Conservation (phyloP, 2,329 filamentous ascomycete species). For the Neopestalotiopsis rosae region DNA sequence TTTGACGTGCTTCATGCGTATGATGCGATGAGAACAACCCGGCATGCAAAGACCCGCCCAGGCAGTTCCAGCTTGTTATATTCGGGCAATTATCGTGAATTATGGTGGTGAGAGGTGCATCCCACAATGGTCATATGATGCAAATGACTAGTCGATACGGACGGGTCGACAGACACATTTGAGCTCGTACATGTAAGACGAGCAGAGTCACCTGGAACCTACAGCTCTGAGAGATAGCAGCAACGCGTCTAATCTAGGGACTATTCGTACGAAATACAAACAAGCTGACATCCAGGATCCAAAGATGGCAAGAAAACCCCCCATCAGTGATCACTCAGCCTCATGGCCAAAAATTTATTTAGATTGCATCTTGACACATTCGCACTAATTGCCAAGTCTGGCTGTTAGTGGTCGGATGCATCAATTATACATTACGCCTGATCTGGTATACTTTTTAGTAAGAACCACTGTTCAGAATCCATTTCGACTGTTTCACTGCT, state of each 20-base stretch:
- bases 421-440: not conserved
- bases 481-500: not conserved
- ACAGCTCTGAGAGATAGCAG: no score
- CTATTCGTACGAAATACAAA: not conserved
- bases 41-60: not conserved
- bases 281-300: not conserved
- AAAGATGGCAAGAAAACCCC: not conserved
- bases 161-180: not conserved
- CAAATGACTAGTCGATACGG: not conserved
- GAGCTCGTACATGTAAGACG: not conserved
- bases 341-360: not conserved
- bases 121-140: not conserved
- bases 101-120: slow-evolving; percentile 1
- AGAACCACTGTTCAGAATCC: not conserved
- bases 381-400: not conserved
- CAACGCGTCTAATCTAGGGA: no score
- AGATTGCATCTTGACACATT: not conserved
- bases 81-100: not conserved
- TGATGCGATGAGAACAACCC: slow-evolving; percentile 2
- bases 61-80: not conserved
- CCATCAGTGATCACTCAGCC: not conserved
- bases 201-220: not conserved
- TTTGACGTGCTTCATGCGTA: slow-evolving; percentile 3
- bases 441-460: not conserved
- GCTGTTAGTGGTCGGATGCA: not conserved